Percentiles rank a stretch among this genome's conserved stretches.
phyloP scores from a whole-genome alignment of 352 stramenopile species.

The Pythium scleroteichum region DNA sequence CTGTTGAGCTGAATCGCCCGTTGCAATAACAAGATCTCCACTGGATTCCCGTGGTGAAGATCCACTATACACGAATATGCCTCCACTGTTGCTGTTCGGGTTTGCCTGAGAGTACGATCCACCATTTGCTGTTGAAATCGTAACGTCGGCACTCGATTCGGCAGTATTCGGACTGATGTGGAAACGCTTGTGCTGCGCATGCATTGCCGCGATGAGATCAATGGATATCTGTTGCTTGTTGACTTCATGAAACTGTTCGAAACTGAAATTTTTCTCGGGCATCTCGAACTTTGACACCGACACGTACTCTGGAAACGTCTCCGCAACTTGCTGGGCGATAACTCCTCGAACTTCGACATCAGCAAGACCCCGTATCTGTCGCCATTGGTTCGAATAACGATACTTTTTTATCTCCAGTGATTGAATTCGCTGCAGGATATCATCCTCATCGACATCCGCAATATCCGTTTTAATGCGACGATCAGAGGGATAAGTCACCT shows the following conservation, averaged over 20 bases:
- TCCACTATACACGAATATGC: slow-evolving; percentile 42
- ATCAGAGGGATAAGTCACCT: slow-evolving; percentile 93
- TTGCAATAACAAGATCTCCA: slow-evolving; percentile 26
- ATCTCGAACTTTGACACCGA: slow-evolving; percentile 83
- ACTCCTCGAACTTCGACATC: slow-evolving; percentile 86
- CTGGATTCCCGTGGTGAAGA: slow-evolving; percentile 29
- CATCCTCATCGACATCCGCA: slow-evolving; percentile 83
- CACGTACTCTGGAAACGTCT: slow-evolving; percentile 94
- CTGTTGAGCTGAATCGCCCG: slow-evolving; percentile 4
- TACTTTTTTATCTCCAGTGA: slow-evolving; percentile 90
- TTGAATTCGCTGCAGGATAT: slow-evolving; percentile 89
- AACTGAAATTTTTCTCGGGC: slow-evolving; percentile 86
- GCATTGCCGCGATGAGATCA: slow-evolving; percentile 89
- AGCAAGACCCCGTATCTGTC: slow-evolving; percentile 75
- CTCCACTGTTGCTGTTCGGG: slow-evolving; percentile 34
- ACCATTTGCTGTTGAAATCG: slow-evolving; percentile 45
- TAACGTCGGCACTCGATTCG: slow-evolving; percentile 41
- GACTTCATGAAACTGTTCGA: slow-evolving; percentile 93
- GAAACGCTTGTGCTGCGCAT: slow-evolving; percentile 79
- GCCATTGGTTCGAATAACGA: slow-evolving; percentile 91
- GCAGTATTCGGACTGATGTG: slow-evolving; percentile 54
- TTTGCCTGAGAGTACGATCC: slow-evolving; percentile 45
- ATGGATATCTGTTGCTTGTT: slow-evolving; percentile 93
- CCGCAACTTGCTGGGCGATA: slow-evolving; percentile 91
- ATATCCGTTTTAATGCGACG: slow-evolving; percentile 93